These are phyloP conservation scores for Medicago ruthenica DNA, from an alignment of 306 rosid species.

Conservation along the genomic window DNA sequence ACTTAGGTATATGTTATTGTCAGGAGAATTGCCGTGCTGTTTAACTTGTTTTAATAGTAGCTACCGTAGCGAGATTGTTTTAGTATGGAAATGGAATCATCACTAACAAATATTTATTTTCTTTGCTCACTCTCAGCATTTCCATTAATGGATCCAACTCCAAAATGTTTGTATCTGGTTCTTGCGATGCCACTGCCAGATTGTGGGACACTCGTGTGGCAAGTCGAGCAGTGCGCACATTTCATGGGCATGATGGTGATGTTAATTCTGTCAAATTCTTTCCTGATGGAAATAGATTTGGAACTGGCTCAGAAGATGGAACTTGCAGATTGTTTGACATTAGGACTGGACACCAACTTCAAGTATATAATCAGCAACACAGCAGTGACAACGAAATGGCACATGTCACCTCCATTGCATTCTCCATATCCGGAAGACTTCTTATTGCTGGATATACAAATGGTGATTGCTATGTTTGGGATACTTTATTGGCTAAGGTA, in stretches of 20 bases:
- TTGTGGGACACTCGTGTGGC: constrained; percentile 99
- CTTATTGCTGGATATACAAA: constrained; percentile 90
- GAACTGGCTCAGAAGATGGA: constrained; percentile 98
- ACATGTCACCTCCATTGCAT: constrained; percentile 83
- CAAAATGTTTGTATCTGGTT: constrained; percentile 91
- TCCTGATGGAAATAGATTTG: constrained; percentile 97
- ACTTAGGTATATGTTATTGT: constrained; percentile 78
- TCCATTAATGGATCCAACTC: constrained; percentile 87
- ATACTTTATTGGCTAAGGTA: constrained; percentile 92
- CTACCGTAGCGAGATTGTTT: constrained; percentile 16
- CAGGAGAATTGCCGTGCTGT: constrained; percentile 16
- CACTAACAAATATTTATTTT: constrained; percentile 14
- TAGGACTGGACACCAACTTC: constrained; percentile 97
- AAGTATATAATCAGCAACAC: constrained; percentile 74
- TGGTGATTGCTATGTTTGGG: constrained; percentile 90
- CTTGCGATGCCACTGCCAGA: constrained; percentile 90
- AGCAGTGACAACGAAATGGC: constrained; percentile 56
- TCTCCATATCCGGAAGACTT: constrained; percentile 97
- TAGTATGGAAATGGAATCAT: not conserved
- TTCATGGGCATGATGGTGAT: constrained; percentile 88
- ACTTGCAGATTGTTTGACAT: constrained; percentile 91
- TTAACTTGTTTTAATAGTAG: constrained; percentile 18
- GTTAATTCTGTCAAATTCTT: constrained; percentile 87
- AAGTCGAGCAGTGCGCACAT: constrained; percentile 91
- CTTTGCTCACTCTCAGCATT: constrained; percentile 59